Evolutionary conservation across 768 basidiomycete species (phyloP).

Genomic region (Zangia roseola): DNA sequence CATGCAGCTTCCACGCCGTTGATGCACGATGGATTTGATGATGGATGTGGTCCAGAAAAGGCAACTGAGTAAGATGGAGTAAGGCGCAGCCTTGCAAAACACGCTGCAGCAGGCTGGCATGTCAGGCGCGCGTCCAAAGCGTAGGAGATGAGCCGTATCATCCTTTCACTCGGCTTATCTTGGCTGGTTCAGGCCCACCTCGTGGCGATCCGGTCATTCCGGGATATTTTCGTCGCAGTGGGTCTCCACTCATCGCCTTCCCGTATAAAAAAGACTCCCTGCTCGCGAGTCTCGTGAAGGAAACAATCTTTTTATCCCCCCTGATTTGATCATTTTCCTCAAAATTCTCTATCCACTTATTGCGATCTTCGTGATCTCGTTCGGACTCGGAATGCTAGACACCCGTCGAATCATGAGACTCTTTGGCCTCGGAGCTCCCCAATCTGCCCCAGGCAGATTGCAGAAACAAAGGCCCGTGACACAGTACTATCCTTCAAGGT

Average conservation of each 20-base stretch:
- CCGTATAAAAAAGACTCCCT: constrained; percentile 25
- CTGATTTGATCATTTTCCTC: constrained; percentile 15
- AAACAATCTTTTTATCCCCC: constrained; percentile 12
- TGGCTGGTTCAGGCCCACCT: constrained; percentile 8
- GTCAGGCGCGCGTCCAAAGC: constrained; percentile 4
- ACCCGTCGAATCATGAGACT: constrained; percentile 33
- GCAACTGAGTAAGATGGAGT: constrained; percentile 25
- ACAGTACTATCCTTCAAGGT: constrained; percentile 26
- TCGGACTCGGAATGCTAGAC: constrained; percentile 34
- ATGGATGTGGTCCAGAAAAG: constrained; percentile 17
- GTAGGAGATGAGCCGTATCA: constrained; percentile 12
- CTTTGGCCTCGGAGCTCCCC: constrained; percentile 29
- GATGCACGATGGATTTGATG: not conserved
- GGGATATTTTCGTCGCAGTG: constrained; percentile 16
- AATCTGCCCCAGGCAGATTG: constrained; percentile 12
- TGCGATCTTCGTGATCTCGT: constrained; percentile 17
- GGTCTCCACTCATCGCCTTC: constrained; percentile 27
- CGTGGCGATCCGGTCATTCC: constrained; percentile 20
- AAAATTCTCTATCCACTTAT: constrained; percentile 29
- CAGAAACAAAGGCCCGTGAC: constrained; percentile 24
- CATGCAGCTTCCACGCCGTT: constrained; percentile 24
- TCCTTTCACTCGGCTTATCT: not conserved
- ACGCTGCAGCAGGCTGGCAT: constrained; percentile 22
- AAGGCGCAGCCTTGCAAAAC: constrained; percentile 20
- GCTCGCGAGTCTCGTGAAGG: constrained; percentile 10